Conservation (phyloP, 768 basidiomycete species). For the Scleroderma bovista region DNA sequence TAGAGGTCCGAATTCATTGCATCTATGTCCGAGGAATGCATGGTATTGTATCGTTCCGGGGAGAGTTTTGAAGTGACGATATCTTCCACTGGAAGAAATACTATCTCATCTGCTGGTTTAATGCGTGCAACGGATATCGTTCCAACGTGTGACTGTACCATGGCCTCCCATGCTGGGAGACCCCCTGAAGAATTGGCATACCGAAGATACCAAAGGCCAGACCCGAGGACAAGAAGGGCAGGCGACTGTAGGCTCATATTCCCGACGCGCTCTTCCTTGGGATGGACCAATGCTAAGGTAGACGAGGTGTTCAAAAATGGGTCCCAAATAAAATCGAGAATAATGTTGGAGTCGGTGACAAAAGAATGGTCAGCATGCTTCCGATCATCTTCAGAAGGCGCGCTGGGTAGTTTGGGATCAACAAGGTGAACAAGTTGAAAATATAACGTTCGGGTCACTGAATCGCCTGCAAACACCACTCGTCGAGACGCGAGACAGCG, state of each 20-base stretch:
- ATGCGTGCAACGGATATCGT: slow-evolving; percentile 33
- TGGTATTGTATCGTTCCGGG: slow-evolving; percentile 55
- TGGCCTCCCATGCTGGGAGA: slow-evolving; percentile 70
- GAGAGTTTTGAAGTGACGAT: slow-evolving; percentile 63
- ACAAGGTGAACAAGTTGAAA: slow-evolving; percentile 63
- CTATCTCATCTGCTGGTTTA: slow-evolving; percentile 62
- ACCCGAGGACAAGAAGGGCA: slow-evolving; percentile 74
- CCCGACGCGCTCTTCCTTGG: slow-evolving; percentile 1
- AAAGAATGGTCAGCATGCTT: slow-evolving; percentile 68
- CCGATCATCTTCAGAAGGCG: slow-evolving; percentile 47
- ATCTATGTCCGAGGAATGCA: slow-evolving; percentile 75
- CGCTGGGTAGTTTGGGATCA: slow-evolving; percentile 50
- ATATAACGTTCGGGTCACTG: slow-evolving; percentile 73
- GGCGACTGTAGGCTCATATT: slow-evolving; percentile 32
- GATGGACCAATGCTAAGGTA: slow-evolving; percentile 40
- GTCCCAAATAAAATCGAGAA: slow-evolving; percentile 74
- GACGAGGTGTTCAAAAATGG: slow-evolving; percentile 76
- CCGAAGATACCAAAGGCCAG: slow-evolving; percentile 87
- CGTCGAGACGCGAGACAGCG: slow-evolving; percentile 53
- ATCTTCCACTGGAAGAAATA: slow-evolving; percentile 75
- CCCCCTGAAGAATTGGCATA: slow-evolving; percentile 69
- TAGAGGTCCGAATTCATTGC: slow-evolving; percentile 87
- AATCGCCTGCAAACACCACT: slow-evolving; percentile 81
- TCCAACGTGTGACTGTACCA: slow-evolving; percentile 61
- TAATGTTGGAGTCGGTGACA: slow-evolving; percentile 38